Conservation (phyloP, 2,329 filamentous ascomycete genomes). For the Arthrobotrys conoides region DNA sequence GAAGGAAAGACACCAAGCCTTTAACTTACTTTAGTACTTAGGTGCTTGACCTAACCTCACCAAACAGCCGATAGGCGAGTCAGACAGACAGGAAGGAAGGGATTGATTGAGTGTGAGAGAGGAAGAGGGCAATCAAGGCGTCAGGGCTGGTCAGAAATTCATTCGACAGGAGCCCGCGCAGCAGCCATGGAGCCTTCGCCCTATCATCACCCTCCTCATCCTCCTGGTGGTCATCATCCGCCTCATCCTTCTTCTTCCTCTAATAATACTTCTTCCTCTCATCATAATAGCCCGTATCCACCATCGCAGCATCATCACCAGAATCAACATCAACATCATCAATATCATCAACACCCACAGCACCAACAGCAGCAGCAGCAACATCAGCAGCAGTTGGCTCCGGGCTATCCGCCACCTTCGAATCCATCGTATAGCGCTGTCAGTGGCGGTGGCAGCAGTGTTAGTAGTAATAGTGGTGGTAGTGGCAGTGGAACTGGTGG, state of each 20-base stretch:
- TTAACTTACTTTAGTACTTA: background rate
- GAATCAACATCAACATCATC: background rate
- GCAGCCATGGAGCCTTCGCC: conserved; percentile 27
- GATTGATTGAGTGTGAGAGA: no score
- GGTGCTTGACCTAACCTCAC: conserved; percentile 6
- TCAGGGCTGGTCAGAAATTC: conserved; percentile 4
- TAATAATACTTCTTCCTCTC: background rate
- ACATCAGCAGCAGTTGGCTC: conserved; percentile 36
- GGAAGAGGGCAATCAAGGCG: background rate
- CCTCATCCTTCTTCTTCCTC: conserved; percentile 11
- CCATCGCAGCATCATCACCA: conserved; percentile 17
- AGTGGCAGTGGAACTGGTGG: background rate
- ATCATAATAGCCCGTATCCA: conserved; percentile 4
- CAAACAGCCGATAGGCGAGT: conserved; percentile 26
- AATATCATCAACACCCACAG: conserved; percentile 8
- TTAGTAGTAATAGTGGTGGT: background rate
- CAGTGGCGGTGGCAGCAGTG: background rate
- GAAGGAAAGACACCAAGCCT: conserved; percentile 16
- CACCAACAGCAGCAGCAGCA: conserved; percentile 20
- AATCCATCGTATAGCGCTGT: conserved; percentile 19
- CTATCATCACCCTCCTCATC: conserved; percentile 43
- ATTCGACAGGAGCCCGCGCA: conserved; percentile 13
- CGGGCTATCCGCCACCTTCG: conserved; percentile 47
- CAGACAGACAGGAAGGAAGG: background rate
- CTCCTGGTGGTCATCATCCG: conserved; percentile 21